phyloP scores from a whole-genome alignment of 208 protist genomes.

The Phytomonas sp. region DNA sequence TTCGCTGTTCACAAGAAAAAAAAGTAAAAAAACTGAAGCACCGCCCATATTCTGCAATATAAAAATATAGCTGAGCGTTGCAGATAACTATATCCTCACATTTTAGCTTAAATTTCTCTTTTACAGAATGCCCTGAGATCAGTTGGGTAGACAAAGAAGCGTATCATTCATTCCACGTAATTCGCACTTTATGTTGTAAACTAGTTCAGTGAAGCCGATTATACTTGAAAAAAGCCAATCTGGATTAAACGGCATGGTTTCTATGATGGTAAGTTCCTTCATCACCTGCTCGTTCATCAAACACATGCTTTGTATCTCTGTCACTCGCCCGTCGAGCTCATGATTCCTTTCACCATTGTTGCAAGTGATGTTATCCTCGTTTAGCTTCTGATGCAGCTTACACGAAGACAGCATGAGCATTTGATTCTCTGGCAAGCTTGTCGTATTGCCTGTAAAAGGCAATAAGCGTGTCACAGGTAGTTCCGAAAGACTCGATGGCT shows the following conservation, averaged over 20 bases:
- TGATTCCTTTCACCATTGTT: conserved; percentile 31
- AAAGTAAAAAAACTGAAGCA: conserved; percentile 5
- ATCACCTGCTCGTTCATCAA: conserved; percentile 34
- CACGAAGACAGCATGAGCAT: conserved; percentile 13
- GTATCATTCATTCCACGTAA: not conserved
- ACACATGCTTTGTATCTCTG: conserved; percentile 22
- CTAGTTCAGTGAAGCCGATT: not conserved
- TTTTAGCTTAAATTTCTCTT: not conserved
- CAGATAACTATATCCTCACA: not conserved
- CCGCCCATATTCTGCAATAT: not conserved
- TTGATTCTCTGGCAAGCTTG: conserved; percentile 12
- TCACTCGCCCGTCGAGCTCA: conserved; percentile 28
- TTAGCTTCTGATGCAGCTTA: conserved; percentile 29
- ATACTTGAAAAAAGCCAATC: not conserved
- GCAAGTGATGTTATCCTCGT: conserved; percentile 27
- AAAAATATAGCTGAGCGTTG: not conserved
- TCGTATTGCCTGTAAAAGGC: not conserved
- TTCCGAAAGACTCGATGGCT: not conserved
- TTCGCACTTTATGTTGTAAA: not conserved
- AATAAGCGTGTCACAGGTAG: not conserved
- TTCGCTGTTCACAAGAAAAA: not conserved
- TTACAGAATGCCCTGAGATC: not conserved
- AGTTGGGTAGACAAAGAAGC: not conserved
- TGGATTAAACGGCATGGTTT: not conserved
- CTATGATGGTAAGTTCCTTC: conserved; percentile 25